These are phyloP conservation scores for Bruguiera sexangula DNA, from an alignment of 345 rosid genomes.

Conservation along the genomic window DNA sequence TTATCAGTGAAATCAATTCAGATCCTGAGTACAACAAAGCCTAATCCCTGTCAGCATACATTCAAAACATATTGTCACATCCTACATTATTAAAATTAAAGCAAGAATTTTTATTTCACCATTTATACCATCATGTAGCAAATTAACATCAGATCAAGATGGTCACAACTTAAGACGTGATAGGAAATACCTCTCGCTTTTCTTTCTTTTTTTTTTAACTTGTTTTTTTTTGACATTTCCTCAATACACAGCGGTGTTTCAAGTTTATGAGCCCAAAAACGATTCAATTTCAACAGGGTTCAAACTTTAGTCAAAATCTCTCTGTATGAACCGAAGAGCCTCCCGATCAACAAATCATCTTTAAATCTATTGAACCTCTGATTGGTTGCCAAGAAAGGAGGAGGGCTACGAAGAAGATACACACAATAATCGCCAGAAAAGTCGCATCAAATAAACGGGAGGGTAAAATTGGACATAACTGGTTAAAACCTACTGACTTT, in stretches of 20 bases:
- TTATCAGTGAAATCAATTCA: constrained; percentile 17
- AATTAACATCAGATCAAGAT: background rate
- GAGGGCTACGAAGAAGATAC: background rate
- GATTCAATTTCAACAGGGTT: background rate
- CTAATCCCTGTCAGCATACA: constrained; percentile 5
- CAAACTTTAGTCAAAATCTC: background rate
- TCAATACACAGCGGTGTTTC: background rate
- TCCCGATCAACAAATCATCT: background rate
- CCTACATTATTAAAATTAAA: background rate
- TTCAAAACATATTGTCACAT: background rate
- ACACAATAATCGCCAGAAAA: background rate
- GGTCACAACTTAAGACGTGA: background rate
- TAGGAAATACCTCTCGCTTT: no score
- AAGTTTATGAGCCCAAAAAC: background rate
- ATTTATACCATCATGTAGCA: background rate
- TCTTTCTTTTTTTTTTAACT: no score
- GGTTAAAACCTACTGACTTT: background rate
- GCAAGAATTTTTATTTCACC: background rate
- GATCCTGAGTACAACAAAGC: constrained; percentile 38
- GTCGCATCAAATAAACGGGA: background rate
- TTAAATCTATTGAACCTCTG: background rate
- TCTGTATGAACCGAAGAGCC: background rate
- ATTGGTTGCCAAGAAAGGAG: background rate
- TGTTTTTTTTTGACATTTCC: background rate
- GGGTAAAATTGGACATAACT: background rate